Evolutionary conservation across 1,284 basidiomycete species (phyloP), one percentile per base, ranked within the genome.

Genomic region (Stereum hirsutum): DNA sequence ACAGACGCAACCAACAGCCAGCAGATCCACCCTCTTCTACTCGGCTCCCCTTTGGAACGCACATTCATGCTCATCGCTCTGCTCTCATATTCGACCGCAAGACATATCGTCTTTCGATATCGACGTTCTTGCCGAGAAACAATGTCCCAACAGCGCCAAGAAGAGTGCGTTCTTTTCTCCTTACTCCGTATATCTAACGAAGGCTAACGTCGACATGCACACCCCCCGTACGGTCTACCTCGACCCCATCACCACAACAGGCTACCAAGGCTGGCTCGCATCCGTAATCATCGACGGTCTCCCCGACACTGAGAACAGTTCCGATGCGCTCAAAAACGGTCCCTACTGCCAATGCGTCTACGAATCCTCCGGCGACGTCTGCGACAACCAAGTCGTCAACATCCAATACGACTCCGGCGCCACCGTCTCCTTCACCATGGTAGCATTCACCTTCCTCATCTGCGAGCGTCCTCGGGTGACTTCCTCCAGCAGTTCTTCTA

Each of bases 271-370:
- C 7, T 89, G 86, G 85, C 87, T 84, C 1, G 74, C 66, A 8
- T 62, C 61, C n/a, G 66, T 74, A 1, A 61, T 90, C 34, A 76
- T 89, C 12, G 87, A 91, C 50, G 87, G 81, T 7, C 59, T 84
- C 23, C 78, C 86, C 3, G 85, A 88, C 52, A 78, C 87, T 37
- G 89, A 90, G 60, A 88, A 81, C 55, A 65, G 89, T 46, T 78
- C 74, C 1, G 66, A 72, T 3, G 82, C 79, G 1, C 62, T 89
- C 34, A 64, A 66, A 44, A 68, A 61, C 2, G 78, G 82, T 1
- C 78, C 82, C n/a, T 91, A 89, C 50, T 89, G 89, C 1, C 63
- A 69, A 46, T 92, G 89, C 53, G 88, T 89, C 5, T 92, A 91
- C 57, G 87, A 90, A 57, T 74, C 77, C 42, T 68, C 74, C 42